These are phyloP conservation scores for Candida silvicultrix DNA, from an alignment of 805 yeast species.

Conservation along the genomic window DNA sequence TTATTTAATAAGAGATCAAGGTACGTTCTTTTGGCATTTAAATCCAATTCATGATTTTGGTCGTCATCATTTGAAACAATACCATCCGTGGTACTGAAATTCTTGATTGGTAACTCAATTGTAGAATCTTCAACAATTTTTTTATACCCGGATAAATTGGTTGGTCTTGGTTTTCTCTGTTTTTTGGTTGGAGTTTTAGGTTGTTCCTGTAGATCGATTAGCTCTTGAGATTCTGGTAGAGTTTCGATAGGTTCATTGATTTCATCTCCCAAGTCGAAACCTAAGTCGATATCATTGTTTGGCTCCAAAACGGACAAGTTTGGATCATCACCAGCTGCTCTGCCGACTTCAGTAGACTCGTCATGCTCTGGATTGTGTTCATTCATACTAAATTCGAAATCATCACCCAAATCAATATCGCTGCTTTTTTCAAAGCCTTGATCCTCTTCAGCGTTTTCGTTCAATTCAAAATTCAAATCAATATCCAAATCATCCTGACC, in stretches of 20 bases:
- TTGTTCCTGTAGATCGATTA: constrained; percentile 1
- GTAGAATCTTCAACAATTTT: constrained; percentile 17
- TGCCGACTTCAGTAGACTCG: constrained; percentile 47
- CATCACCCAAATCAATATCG: constrained; percentile 21
- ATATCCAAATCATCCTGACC: constrained; percentile 43
- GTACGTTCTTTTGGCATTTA: constrained; percentile 13
- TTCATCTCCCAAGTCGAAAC: constrained; percentile 8
- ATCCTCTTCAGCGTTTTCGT: constrained; percentile 20
- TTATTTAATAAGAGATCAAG: constrained; percentile 12
- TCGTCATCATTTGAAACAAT: constrained; percentile 2
- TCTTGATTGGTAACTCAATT: constrained; percentile 19
- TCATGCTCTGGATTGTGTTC: constrained; percentile 19
- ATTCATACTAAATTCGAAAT: constrained; percentile 24
- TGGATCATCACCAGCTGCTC: constrained; percentile 26
- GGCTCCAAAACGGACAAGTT: constrained; percentile 12
- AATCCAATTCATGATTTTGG: constrained; percentile 2
- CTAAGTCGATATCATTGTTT: constrained; percentile 4
- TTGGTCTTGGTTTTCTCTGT: constrained; percentile 3
- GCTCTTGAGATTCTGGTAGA: constrained; percentile 16
- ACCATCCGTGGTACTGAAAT: constrained; percentile 11
- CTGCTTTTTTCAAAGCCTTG: constrained; percentile 19
- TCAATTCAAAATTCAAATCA: constrained; percentile 41
- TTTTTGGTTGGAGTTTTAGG: constrained; percentile 4
- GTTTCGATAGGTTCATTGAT: constrained; percentile 3
- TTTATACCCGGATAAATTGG: constrained; percentile 12